Evolutionary conservation across 345 rosid genomes (phyloP).

Genomic region (Rhodamnia rubescens): DNA sequence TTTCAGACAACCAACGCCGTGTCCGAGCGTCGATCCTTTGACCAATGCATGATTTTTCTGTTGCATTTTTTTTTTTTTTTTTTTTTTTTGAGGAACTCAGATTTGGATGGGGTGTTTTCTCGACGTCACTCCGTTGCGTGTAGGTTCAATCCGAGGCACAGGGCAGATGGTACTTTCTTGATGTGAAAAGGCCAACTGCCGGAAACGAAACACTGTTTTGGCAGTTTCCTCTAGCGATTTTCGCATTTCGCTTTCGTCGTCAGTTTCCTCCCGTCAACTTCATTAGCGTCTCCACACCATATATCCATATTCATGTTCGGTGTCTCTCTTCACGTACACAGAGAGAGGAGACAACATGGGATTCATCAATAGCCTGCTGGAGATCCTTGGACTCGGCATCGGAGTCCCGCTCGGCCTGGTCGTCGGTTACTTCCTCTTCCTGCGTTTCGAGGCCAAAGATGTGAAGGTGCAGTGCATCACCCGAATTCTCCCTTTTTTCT

Average conservation of each 20-base stretch:
- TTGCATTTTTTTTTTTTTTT: not conserved
- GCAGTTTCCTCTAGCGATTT: slow-evolving; percentile 2
- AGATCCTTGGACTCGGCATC: slow-evolving; percentile 24
- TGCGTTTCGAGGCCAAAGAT: slow-evolving; percentile 7
- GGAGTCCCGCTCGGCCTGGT: slow-evolving; percentile 27
- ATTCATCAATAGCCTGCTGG: slow-evolving; percentile 16
- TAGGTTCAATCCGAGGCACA: not conserved
- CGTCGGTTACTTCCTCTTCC: slow-evolving; percentile 25
- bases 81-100: not conserved
- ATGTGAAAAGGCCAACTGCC: not conserved
- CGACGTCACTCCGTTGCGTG: not conserved
- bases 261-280: not conserved
- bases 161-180: not conserved
- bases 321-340: not conserved
- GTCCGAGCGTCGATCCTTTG: not conserved
- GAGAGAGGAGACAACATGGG: slow-evolving; percentile 11
- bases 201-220: slow-evolving; percentile 3
- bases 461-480: slow-evolving; percentile 13
- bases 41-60: not conserved
- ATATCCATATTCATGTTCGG: not conserved
- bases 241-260: not conserved
- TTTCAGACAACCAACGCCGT: not conserved
- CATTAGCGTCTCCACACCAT: not conserved
- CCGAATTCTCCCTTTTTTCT: too few species aligned
- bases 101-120: not conserved